Evolutionary conservation across 1,139 yeast genomes (phyloP).

Genomic region (Zygoascus sp.): DNA sequence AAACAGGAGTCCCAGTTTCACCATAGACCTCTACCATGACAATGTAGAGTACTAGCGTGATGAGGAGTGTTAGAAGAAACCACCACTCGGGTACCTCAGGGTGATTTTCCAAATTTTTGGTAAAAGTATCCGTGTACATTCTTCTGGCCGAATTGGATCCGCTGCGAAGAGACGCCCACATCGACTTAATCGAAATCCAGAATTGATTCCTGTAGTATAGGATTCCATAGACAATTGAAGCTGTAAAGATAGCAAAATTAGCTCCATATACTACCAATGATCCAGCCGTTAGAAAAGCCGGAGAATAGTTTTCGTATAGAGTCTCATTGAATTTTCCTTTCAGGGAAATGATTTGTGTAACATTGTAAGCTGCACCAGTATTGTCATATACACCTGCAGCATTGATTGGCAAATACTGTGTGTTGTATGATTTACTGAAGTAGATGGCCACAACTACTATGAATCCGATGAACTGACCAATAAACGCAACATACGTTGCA

Average conservation of each 20-base stretch:
- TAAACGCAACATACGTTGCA: constrained; percentile 40
- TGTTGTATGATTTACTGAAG: constrained; percentile 50
- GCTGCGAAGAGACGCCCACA: constrained; percentile 18
- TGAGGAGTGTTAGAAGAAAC: constrained; percentile 42
- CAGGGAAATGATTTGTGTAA: constrained; percentile 40
- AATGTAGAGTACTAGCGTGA: constrained; percentile 44
- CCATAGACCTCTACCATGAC: constrained; percentile 42
- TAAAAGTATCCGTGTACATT: constrained; percentile 50
- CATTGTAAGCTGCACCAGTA: constrained; percentile 43
- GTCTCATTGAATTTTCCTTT: constrained; percentile 30
- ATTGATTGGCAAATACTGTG: constrained; percentile 52
- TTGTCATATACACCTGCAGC: constrained; percentile 45
- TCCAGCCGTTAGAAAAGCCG: constrained; percentile 45
- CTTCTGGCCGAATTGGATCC: constrained; percentile 16
- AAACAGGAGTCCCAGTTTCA: constrained; percentile 44
- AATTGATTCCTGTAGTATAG: constrained; percentile 28
- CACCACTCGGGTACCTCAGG: constrained; percentile 65
- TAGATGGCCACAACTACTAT: constrained; percentile 41
- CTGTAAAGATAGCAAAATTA: constrained; percentile 28
- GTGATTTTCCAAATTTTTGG: constrained; percentile 47
- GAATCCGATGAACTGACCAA: constrained; percentile 42
- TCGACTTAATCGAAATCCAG: constrained; percentile 14
- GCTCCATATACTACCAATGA: constrained; percentile 37
- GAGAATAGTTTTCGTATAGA: constrained; percentile 36
- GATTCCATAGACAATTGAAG: constrained; percentile 50